Evolutionary conservation across 495 filamentous ascomycete species (phyloP).

Genomic region (Penicillium herquei): DNA sequence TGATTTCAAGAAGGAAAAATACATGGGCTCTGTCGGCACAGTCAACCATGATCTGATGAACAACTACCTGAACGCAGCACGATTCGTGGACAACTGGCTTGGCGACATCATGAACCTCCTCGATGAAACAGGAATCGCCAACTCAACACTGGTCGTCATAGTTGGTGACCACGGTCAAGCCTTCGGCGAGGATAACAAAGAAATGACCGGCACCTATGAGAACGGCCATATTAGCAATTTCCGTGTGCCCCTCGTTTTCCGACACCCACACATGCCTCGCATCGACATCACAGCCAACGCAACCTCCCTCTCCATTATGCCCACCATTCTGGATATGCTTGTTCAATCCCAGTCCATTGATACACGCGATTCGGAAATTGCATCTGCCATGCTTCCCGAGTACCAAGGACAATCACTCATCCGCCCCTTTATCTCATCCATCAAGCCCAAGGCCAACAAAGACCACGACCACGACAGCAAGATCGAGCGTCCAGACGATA

Average conservation of each 20-base stretch:
- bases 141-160: slow-evolving; percentile 50
- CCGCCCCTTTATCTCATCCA: slow-evolving; percentile 23
- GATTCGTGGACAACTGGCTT: slow-evolving; percentile 48
- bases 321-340: slow-evolving; percentile 48
- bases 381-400: slow-evolving; percentile 35
- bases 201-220: slow-evolving; percentile 40
- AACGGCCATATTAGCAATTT: slow-evolving; percentile 48
- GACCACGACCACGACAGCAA: not conserved
- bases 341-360: slow-evolving; percentile 39
- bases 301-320: slow-evolving; percentile 42
- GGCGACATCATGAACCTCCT: slow-evolving; percentile 43
- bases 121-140: slow-evolving; percentile 45
- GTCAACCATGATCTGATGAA: slow-evolving; percentile 35
- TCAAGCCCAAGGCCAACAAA: slow-evolving; percentile 6
- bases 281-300: slow-evolving; percentile 40
- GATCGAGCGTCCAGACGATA: not conserved
- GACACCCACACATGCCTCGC: slow-evolving; percentile 42
- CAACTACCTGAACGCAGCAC: slow-evolving; percentile 41
- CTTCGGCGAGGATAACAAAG: slow-evolving; percentile 37
- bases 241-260: slow-evolving; percentile 43
- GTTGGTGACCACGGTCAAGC: slow-evolving; percentile 47
- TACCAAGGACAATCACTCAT: slow-evolving; percentile 39
- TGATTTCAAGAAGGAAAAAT: slow-evolving; percentile 30
- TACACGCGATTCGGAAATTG: slow-evolving; percentile 29
- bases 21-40: slow-evolving; percentile 31